These are phyloP conservation scores for Alternaria ventricosa DNA, from an alignment of 2,329 filamentous ascomycete genomes.

Conservation along the genomic window DNA sequence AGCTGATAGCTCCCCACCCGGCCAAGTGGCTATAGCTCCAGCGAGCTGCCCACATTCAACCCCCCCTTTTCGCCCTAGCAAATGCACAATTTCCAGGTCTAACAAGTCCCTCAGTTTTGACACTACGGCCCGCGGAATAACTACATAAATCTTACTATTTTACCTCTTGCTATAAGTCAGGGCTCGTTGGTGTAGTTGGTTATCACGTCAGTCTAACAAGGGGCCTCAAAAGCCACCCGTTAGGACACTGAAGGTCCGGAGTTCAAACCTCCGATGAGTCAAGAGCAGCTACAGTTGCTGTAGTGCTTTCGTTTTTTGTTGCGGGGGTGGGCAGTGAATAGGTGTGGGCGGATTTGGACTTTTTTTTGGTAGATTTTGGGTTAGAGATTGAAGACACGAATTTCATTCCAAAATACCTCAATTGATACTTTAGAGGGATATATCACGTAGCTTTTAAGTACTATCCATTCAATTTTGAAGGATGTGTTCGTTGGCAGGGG, in stretches of 20 bases:
- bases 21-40: background rate
- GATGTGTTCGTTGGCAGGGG: background rate
- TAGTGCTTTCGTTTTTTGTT: background rate
- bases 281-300: conserved; percentile 1
- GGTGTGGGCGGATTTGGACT: background rate
- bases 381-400: background rate
- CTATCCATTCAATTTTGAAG: background rate
- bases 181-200: conserved; percentile 55
- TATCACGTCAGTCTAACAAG: conserved; percentile 57
- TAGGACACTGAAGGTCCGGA: conserved; percentile 22
- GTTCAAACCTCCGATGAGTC: conserved; percentile 25
- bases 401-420: background rate
- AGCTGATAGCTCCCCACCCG: background rate
- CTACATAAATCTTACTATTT: background rate
- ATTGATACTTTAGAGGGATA: accelerated
- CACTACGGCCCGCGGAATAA: background rate
- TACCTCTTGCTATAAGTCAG: background rate
- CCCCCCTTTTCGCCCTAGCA: background rate
- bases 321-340: background rate
- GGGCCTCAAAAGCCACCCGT: background rate
- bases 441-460: background rate
- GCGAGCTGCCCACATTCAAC: background rate
- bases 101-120: background rate
- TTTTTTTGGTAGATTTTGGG: background rate
- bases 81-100: background rate